Base-by-base conservation (phyloP, 2,329 filamentous ascomycete genomes). In the Colletotrichum sp. region DNA sequence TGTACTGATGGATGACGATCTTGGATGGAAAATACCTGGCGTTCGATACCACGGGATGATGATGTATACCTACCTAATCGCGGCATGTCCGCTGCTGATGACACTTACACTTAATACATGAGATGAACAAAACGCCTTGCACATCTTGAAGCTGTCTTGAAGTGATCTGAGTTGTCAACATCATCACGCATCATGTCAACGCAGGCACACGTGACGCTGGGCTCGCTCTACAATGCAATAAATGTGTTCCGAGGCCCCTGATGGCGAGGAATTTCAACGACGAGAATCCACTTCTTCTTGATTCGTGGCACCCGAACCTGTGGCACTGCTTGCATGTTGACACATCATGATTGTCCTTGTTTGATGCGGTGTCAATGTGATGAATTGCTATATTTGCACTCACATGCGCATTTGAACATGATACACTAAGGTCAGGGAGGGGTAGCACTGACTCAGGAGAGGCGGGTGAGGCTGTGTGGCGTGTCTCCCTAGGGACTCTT, bases 1-100 rank as follows among this genome's bases (percentile, higher is more conserved):
- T 67, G 30, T 76, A 71, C 43, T 74, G 74, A 74, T 48, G 21
- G 67, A 61, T 70, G 57, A 70, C 36, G 66, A 68, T 24, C 16
- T 68, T 32, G 36, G 71, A 60, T 26, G 43, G 39, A 43, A 71
- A 74, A 75, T 71, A 64, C 57, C 26, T 65, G 73, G 73, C 73
- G 73, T 73, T 73, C 57, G 65, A 76, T 76, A 76, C 74, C 74
- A 76, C 32, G 34, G 74, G 43, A 30, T 30, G 21, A 73, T 65
- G 72, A 48, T 60, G 36, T 52, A 70, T 60, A 63, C 26, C n/a
- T 71, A 59, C 26, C 26, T 65, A 59, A 65, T 52, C 5, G 52
- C 67, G 67, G 34, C 6, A 43, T 61, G 32, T 43, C 57, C 67
- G 67, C 26, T 24, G 34, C 18, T 63, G 18, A 63, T 63, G 13